Evolutionary conservation across 345 rosid species (phyloP), one percentile per base, ranked within the genome.

Genomic region (Combretum micranthum): DNA sequence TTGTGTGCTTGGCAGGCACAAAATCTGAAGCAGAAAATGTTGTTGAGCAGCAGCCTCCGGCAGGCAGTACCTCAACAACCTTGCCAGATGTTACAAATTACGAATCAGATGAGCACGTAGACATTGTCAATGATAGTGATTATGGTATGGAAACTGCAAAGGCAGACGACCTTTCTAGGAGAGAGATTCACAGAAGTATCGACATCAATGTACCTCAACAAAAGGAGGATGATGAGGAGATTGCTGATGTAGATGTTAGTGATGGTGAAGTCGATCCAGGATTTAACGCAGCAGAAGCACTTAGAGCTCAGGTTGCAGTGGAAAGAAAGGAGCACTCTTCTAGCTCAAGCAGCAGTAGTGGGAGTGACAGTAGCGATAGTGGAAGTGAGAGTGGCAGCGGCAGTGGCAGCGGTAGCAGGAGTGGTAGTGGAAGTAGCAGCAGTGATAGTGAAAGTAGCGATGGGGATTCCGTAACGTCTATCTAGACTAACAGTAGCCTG

Each of bases 211-310:
- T 72, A 62, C 90, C 80, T 0, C 87, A 64, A 42, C 91, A 77
- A 44, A 61, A 81, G 49, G 57, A 66, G 14, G 95, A 76, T 3
- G 97, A 89, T 13, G 89, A 79, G 64, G 97, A 86, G 79, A 86
- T 84, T 64, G 90, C 93, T 19, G 89, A 82, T 69, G 90, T 90
- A 48, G 97, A 89, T 54, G 73, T 72, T 20, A 77, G 80, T 50
- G 93, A 82, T 17, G 86, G 78, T 10, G 95, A 82, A 20, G 70
- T 64, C 4, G 59, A 72, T 16, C 77, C 78, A 47, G 88, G 88
- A 52, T 76, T 66, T 32, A 83, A 83, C 56, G 97, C 97, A 13
- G 97, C 97, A 21, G 95, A 87, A 67, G 93, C 90, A 44, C 93
- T 84, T 45, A 72, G 83, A 72, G 93, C 90, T 32, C 95, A 87